phyloP scores from a whole-genome alignment of 352 stramenopile genomes.

The Globisporangium recalcitrans region DNA sequence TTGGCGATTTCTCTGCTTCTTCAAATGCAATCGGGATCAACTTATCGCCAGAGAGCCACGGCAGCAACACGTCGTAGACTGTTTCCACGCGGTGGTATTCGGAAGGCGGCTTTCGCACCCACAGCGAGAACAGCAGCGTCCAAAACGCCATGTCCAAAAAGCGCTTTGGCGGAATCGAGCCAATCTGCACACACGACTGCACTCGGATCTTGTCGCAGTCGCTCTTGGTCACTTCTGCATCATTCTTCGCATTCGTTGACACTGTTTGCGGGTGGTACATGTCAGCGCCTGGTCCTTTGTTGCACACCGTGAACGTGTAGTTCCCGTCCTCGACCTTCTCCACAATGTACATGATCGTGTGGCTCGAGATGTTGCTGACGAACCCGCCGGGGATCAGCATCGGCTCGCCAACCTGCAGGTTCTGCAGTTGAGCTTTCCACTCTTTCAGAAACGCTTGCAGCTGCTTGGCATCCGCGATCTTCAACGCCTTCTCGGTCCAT shows the following conservation, averaged over 20 bases:
- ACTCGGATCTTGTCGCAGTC: conserved; percentile 71
- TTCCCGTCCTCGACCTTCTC: conserved; percentile 54
- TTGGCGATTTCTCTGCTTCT: conserved; percentile 23
- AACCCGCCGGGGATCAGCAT: conserved; percentile 76
- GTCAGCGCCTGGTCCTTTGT: conserved; percentile 80
- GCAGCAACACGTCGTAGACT: conserved; percentile 87
- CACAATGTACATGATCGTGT: conserved; percentile 80
- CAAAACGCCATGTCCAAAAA: conserved; percentile 87
- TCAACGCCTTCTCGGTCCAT: conserved; percentile 50
- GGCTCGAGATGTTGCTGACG: conserved; percentile 60
- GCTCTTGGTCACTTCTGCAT: conserved; percentile 9
- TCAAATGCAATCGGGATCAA: conserved; percentile 62
- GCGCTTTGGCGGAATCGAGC: conserved; percentile 42
- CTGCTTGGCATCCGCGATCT: conserved; percentile 58
- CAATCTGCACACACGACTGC: conserved; percentile 68
- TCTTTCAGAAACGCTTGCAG: conserved; percentile 61
- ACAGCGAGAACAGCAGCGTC: conserved; percentile 79
- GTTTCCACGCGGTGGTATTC: conserved; percentile 86
- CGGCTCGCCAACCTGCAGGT: conserved; percentile 36
- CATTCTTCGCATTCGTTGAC: conserved; percentile 14
- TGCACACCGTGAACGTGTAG: conserved; percentile 86
- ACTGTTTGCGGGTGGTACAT: conserved; percentile 68
- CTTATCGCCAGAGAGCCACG: conserved; percentile 76
- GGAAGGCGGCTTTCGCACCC: conserved; percentile 75
- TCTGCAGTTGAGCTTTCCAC: conserved; percentile 55